Percentiles rank a stretch among this genome's conserved stretches.
Evolutionary conservation across 2,329 filamentous ascomycete species (phyloP).

Genomic region (Coniochaeta sp.): DNA sequence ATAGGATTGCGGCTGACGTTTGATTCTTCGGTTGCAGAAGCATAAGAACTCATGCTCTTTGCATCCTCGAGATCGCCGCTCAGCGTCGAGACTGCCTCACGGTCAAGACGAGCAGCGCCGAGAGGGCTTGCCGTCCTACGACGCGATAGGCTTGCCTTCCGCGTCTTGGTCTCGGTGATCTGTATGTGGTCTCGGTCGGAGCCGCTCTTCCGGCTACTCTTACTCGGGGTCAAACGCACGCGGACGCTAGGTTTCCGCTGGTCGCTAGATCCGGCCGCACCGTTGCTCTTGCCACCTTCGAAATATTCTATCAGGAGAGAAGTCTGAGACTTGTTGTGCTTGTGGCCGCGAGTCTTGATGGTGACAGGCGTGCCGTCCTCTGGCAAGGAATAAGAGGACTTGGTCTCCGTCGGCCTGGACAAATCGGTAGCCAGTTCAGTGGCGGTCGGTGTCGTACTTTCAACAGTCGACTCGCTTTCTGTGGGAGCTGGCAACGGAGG

Average conservation of each 20-base stretch:
- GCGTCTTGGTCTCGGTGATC: conserved; percentile 69
- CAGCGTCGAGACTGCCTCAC: conserved; percentile 27
- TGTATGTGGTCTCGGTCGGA: conserved; percentile 67
- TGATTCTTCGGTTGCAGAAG: conserved; percentile 72
- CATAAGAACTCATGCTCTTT: conserved; percentile 63
- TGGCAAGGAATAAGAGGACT: conserved; percentile 71
- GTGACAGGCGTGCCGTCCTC: conserved; percentile 89
- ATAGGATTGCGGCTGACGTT: conserved; percentile 71
- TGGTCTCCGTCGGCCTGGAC: conserved; percentile 60
- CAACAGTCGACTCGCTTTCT: conserved; percentile 55
- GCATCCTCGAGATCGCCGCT: conserved; percentile 45
- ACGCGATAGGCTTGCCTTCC: conserved; percentile 53
- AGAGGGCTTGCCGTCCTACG: conserved; percentile 19
- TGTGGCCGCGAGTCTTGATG: conserved; percentile 68
- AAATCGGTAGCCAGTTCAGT: conserved; percentile 61
- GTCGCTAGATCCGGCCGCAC: conserved; percentile 42
- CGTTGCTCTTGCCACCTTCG: conserved; percentile 60
- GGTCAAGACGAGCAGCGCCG: conserved; percentile 54
- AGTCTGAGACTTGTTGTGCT: conserved; percentile 65
- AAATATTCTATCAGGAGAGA: conserved; percentile 94
- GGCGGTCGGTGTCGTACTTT: conserved; percentile 43
- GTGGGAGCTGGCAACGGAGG: conserved; percentile 73
- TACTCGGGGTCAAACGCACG: conserved; percentile 63
- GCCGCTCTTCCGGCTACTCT: conserved; percentile 35
- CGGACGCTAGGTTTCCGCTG: conserved; percentile 75